These are phyloP conservation scores for Mortierella sp. DNA, from an alignment of 371 early-diverging fungal genomes.

Conservation along the genomic window DNA sequence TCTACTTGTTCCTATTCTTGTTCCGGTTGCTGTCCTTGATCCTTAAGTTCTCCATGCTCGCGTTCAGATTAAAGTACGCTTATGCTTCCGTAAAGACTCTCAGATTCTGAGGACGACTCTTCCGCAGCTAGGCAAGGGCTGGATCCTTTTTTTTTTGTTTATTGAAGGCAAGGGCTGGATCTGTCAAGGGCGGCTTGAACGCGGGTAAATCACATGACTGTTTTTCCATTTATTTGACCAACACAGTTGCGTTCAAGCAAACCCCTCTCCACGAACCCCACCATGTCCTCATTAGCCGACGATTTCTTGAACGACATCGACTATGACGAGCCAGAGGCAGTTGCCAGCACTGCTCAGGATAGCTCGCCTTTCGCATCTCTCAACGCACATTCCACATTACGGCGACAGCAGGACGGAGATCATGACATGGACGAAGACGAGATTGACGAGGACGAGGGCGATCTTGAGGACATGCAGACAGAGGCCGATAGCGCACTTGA, in stretches of 20 bases:
- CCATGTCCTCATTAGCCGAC: conserved; percentile 68
- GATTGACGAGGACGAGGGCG: conserved; percentile 53
- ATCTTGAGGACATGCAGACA: conserved; percentile 52
- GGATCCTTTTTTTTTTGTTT: too few relatives aligned
- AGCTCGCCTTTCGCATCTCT: neutral
- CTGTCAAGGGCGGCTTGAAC: too few relatives aligned
- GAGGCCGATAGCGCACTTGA: conserved; percentile 48
- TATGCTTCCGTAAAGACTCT: too few relatives aligned
- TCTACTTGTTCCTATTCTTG: too few relatives aligned
- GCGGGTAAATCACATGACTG: too few relatives aligned
- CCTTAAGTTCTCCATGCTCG: too few relatives aligned
- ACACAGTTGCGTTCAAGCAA: conserved; percentile 2
- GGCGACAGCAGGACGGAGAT: conserved; percentile 32
- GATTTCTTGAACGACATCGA: conserved; percentile 81
- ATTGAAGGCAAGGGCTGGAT: too few relatives aligned
- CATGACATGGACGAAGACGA: conserved; percentile 22
- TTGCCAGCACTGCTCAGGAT: conserved; percentile 32
- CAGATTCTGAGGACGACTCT: too few relatives aligned
- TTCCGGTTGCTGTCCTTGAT: too few relatives aligned
- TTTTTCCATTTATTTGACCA: neutral
- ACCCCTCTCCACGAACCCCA: conserved; percentile 44
- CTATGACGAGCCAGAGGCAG: conserved; percentile 64
- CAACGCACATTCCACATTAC: neutral
- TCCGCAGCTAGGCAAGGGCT: too few relatives aligned
- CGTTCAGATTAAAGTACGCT: too few relatives aligned